Conservation (phyloP, 140 eudicot species). For the Ambrosia hybrid region DNA sequence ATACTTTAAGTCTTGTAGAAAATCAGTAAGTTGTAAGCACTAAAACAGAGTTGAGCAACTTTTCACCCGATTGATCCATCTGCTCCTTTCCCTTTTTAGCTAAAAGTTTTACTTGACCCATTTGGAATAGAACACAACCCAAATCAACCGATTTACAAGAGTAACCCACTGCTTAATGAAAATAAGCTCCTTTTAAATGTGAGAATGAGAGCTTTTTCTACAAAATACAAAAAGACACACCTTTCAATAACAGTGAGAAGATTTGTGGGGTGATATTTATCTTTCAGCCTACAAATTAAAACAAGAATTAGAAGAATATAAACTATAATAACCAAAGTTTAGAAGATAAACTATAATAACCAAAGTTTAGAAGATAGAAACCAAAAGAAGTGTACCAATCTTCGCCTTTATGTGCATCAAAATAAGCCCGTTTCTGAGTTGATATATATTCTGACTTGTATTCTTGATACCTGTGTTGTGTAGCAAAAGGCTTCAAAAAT, state of each 20-base stretch:
- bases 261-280: constrained; percentile 94
- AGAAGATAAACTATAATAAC: neutral
- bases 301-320: constrained; percentile 11
- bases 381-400: constrained; percentile 59
- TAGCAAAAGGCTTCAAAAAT: neutral
- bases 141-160: neutral
- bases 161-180: neutral
- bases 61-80: neutral
- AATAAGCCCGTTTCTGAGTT: constrained; percentile 89
- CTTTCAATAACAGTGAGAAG: constrained; percentile 86
- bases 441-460: constrained; percentile 90
- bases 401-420: constrained; percentile 91
- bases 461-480: constrained; percentile 82
- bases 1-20: no score
- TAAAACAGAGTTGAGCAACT: no score
- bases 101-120: neutral
- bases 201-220: neutral
- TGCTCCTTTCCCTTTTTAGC: neutral
- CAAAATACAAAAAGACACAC: constrained; percentile 37
- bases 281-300: constrained; percentile 71
- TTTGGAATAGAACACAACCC: neutral
- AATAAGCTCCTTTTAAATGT: neutral
- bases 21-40: neutral
- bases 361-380: neutral
- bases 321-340: neutral